These are phyloP conservation scores for Zygoascus flipseniorum DNA, from an alignment of 805 yeast species.

Conservation along the genomic window DNA sequence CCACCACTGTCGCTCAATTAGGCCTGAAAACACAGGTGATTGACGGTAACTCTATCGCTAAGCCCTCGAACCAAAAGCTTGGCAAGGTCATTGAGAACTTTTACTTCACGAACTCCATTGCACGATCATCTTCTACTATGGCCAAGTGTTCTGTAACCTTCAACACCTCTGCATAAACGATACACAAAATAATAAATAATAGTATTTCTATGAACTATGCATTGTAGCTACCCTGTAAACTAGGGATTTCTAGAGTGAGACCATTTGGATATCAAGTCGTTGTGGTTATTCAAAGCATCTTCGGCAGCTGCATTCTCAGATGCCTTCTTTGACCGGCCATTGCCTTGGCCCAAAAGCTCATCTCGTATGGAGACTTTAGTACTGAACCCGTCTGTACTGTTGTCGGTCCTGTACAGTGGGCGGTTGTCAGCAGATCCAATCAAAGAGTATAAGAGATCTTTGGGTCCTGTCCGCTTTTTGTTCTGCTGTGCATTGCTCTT, in stretches of 20 bases:
- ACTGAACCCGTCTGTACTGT: background rate
- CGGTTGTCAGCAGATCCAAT: constrained; percentile 10
- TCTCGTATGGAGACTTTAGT: constrained; percentile 9
- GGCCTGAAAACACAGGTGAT: constrained; percentile 43
- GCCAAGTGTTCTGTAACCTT: constrained; percentile 65
- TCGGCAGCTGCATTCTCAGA: constrained; percentile 17
- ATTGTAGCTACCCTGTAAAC: background rate
- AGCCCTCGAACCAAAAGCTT: constrained; percentile 42
- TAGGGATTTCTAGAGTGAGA: background rate
- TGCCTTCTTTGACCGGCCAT: constrained; percentile 13
- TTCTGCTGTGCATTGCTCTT: background rate
- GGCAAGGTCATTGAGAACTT: constrained; percentile 71
- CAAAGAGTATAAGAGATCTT: constrained; percentile 13
- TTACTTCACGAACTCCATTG: constrained; percentile 81
- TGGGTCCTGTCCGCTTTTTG: constrained; percentile 8
- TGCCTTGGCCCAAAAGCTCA: constrained; percentile 14
- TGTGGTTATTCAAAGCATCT: constrained; percentile 11
- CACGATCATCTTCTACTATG: constrained; percentile 85
- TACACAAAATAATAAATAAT: constrained; percentile 1
- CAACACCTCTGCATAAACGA: constrained; percentile 5
- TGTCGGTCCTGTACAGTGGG: constrained; percentile 12
- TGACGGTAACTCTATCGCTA: constrained; percentile 29
- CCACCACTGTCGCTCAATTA: constrained; percentile 41
- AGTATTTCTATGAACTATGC: background rate
- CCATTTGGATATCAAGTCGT: constrained; percentile 8